Conservation (phyloP, 2,329 filamentous ascomycete genomes). For the Fusarium verticillioides region DNA sequence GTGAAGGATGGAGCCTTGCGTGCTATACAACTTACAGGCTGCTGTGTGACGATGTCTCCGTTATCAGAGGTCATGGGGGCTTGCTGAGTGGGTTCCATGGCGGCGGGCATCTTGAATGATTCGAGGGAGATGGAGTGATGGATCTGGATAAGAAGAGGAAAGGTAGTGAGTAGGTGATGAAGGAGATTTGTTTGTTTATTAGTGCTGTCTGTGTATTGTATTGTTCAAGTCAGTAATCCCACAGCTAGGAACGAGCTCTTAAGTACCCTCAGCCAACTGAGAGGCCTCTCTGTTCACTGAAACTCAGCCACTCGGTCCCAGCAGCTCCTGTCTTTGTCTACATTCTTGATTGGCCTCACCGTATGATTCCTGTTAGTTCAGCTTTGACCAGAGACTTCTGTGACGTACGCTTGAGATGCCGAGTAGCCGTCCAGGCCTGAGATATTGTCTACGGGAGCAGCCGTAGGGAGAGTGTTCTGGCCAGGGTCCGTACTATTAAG, state of each 20-base stretch:
- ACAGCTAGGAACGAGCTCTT: slow-evolving; percentile 25
- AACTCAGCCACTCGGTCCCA: slow-evolving; percentile 14
- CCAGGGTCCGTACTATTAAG: slow-evolving; percentile 6
- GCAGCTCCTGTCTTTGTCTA: slow-evolving; percentile 1
- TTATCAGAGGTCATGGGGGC: slow-evolving; percentile 55
- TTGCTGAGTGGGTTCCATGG: slow-evolving; percentile 56
- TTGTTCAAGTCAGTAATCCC: slow-evolving; percentile 20
- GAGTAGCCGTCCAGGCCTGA: slow-evolving; percentile 26
- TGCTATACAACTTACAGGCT: slow-evolving; percentile 51
- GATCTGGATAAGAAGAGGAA: neutral
- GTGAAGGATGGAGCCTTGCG: neutral
- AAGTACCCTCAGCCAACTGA: slow-evolving; percentile 29
- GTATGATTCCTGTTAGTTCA: neutral
- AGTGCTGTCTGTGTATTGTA: slow-evolving; percentile 17
- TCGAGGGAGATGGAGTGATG: neutral
- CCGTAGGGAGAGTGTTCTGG: slow-evolving; percentile 19
- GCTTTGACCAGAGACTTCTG: slow-evolving; percentile 1
- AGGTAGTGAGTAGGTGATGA: slow-evolving; percentile 1
- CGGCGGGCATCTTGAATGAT: slow-evolving; percentile 52
- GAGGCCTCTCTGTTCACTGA: slow-evolving; percentile 17
- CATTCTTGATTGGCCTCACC: slow-evolving; percentile 17
- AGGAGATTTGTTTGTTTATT: slow-evolving; percentile 26
- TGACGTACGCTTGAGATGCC: slow-evolving; percentile 36
- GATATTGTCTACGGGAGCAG: slow-evolving; percentile 13
- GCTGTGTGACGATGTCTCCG: slow-evolving; percentile 53